Base-by-base conservation (phyloP, 371 early-diverging fungal species). In the Amoeboaphelidium protococcarum region DNA sequence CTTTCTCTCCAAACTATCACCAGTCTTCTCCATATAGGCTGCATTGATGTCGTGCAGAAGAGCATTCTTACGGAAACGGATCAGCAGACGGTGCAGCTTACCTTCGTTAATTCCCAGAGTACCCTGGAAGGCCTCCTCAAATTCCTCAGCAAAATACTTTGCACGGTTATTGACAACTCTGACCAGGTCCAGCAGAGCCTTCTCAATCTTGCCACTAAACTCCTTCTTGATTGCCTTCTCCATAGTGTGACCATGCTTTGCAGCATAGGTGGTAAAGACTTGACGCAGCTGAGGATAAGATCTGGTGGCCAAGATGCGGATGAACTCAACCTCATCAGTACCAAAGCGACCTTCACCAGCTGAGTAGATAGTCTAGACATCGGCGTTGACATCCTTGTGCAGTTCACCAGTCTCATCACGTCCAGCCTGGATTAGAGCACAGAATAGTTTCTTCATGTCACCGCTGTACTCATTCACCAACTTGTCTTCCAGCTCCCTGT, bases 111-210 rank as follows among this genome's bases (percentile, higher is more conserved):
- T 65, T 40, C 71, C 71, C 23, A 60, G 25, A n/a, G n/a, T n/a
- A 2, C 71, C 71, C 19, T 56, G 52, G 68, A 70, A 66, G 0
- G 68, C 26, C 48, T 65, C 62, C 47, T 68, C 67, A 50, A 70
- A 54, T 41, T 53, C 52, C 24, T 56, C 53, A 44, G 69, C 69
- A 19, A 66, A 47, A 46, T 61, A 61, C 42, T 52, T 45, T 2
- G 60, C 51, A 13, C 58, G 58, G 48, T 60, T 58, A 2, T 52
- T 31, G 26, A 57, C 50, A 43, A 59, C 57, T 46, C 56, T 44
- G 42, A 48, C 53, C 52, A 64, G 44, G 40, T 53, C 54, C 21
- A 54, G 41, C 13, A 69, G 48, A 19, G 56, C 62, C 4, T 58
- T 59, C 45, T 65, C 55, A 44, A 69, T 47, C 47, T 64, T 58